A percentile compares a stretch with the other conserved stretches of the same genome.
phyloP scores from a whole-genome alignment of 2,329 filamentous ascomycete genomes.

The Cordyceps javanica region DNA sequence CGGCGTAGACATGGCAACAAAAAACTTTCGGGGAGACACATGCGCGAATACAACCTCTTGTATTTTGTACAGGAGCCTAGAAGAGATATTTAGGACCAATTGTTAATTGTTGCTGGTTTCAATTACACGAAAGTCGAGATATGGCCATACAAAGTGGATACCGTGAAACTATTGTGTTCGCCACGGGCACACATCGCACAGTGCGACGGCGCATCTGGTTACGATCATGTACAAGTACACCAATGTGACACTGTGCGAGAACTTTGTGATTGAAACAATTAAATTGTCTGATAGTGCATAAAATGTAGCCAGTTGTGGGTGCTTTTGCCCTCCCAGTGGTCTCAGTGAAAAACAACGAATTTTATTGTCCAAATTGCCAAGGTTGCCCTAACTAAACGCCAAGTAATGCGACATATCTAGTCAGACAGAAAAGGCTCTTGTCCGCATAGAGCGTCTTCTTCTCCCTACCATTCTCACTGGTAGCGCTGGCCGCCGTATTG shows the following conservation, averaged over 20 bases:
- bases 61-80: neutral
- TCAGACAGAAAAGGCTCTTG: neutral
- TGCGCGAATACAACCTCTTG: neutral
- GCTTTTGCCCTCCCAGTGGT: neutral
- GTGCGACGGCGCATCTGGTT: neutral
- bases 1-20: neutral
- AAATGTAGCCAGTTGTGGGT: neutral
- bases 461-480: neutral
- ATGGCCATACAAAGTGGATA: neutral
- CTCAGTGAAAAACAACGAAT: neutral
- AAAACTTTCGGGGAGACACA: neutral
- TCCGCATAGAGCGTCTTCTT: neutral
- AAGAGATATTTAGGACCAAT: neutral
- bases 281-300: neutral
- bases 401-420: neutral
- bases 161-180: neutral
- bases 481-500: constrained; percentile 11
- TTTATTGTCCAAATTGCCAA: neutral
- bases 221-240: neutral
- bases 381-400: constrained; percentile 5
- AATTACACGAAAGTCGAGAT: neutral
- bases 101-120: neutral
- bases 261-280: neutral
- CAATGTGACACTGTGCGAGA: neutral
- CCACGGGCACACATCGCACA: neutral